phyloP scores from a whole-genome alignment of 345 rosid species.

The Salix viminalis region DNA sequence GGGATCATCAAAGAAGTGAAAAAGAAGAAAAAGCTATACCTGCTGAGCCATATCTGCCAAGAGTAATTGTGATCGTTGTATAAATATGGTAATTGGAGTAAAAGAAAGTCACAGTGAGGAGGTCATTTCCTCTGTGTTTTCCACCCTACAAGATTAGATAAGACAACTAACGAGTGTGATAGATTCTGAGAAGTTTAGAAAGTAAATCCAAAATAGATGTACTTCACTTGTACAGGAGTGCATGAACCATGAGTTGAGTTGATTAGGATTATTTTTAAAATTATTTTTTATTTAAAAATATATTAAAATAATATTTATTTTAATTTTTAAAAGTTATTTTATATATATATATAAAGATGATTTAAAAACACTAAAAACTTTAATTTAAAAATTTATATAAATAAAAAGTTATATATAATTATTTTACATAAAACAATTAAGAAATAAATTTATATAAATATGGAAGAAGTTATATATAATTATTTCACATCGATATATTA shows the following conservation, averaged over 20 bases:
- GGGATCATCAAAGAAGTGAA: background rate
- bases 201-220: background rate
- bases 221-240: background rate
- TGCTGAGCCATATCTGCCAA: constrained; percentile 28
- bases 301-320: too few relatives aligned
- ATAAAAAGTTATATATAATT: too few relatives aligned
- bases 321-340: too few relatives aligned
- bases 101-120: constrained; percentile 7
- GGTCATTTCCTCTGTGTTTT: constrained; percentile 17
- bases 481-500: too few relatives aligned
- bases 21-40: constrained; percentile 29
- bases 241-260: background rate
- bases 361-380: too few relatives aligned
- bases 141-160: constrained; percentile 12
- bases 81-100: constrained; percentile 16
- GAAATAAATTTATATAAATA: too few relatives aligned
- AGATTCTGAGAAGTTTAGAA: constrained; percentile 7
- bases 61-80: background rate
- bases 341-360: too few relatives aligned
- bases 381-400: too few relatives aligned
- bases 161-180: background rate
- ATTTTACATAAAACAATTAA: too few relatives aligned
- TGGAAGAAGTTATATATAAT: too few relatives aligned
- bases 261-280: too few relatives aligned
- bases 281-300: too few relatives aligned